Conservation (phyloP, 164 flowering plant genomes). For the Saururus chinensis region DNA sequence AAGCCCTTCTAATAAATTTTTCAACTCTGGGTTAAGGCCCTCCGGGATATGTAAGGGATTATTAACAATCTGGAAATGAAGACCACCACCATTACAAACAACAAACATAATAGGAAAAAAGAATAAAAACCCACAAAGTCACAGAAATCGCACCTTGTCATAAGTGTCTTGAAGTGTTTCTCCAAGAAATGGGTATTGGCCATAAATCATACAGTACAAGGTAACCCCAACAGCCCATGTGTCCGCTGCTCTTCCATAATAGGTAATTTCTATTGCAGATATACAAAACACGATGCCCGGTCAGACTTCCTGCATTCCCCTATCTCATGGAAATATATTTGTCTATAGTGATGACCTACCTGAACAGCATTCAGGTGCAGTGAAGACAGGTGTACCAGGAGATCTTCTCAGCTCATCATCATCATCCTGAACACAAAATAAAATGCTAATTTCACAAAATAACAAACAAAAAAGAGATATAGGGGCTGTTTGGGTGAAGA, state of each 20-base stretch:
- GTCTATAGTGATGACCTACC: conserved; percentile 8
- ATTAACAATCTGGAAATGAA: conserved; percentile 55
- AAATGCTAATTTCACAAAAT: background rate
- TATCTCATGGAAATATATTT: background rate
- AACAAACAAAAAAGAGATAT: background rate
- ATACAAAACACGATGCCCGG: background rate
- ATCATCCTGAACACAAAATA: conserved; percentile 42
- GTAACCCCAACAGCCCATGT: conserved; percentile 97
- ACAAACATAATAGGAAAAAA: too few relatives aligned
- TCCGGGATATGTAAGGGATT: conserved; percentile 50
- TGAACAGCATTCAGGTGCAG: conserved; percentile 92
- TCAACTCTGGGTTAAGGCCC: conserved; percentile 43
- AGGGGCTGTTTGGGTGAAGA: too few relatives aligned
- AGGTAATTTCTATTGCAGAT: conserved; percentile 50
- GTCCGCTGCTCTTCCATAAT: conserved; percentile 89
- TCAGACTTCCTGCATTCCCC: background rate
- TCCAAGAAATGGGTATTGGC: conserved; percentile 84
- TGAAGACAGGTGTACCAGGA: conserved; percentile 35
- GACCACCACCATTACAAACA: background rate
- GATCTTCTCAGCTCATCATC: conserved; percentile 87
- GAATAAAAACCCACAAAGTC: background rate
- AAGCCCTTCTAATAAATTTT: conserved; percentile 57
- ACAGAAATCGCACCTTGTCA: conserved; percentile 48
- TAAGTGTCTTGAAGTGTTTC: conserved; percentile 88
- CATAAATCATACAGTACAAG: conserved; percentile 66